These are phyloP conservation scores for Zangia roseola DNA, from an alignment of 768 basidiomycete genomes.

Conservation along the genomic window DNA sequence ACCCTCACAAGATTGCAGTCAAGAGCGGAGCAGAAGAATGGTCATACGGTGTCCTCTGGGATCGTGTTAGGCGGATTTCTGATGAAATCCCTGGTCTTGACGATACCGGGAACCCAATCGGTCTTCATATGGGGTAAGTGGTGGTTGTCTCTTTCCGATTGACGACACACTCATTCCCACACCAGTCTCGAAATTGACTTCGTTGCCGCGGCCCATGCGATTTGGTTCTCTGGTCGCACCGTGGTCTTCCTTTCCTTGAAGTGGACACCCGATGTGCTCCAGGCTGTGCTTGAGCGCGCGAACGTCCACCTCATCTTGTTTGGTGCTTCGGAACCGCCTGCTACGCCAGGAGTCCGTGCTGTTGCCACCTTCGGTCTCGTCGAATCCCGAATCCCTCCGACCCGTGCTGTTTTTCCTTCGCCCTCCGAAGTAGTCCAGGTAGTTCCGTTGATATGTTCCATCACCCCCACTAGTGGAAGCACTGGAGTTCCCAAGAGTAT, in stretches of 20 bases:
- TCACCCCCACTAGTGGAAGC: constrained; percentile 30
- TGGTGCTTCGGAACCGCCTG: constrained; percentile 15
- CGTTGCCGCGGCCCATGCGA: constrained; percentile 30
- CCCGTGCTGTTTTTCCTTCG: constrained; percentile 11
- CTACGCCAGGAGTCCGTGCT: constrained; percentile 6
- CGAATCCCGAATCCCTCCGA: constrained; percentile 6
- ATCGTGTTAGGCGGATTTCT: constrained; percentile 27
- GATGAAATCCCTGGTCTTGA: constrained; percentile 19
- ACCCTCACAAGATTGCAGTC: constrained; percentile 24
- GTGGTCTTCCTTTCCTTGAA: constrained; percentile 30
- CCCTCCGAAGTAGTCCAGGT: constrained; percentile 17
- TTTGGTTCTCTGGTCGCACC: constrained; percentile 28
- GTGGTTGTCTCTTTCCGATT: background rate
- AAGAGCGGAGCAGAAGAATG: constrained; percentile 20
- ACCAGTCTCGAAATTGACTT: constrained; percentile 30
- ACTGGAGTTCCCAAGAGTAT: constrained; percentile 34
- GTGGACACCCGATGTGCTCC: constrained; percentile 29
- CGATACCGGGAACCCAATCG: constrained; percentile 18
- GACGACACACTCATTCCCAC: background rate
- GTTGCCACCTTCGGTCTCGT: constrained; percentile 21
- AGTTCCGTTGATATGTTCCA: constrained; percentile 26
- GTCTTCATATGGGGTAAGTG: constrained; percentile 27
- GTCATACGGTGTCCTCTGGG: constrained; percentile 34
- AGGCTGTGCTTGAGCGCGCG: constrained; percentile 21
- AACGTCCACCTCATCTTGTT: constrained; percentile 23